Evolutionary conservation across 2,329 filamentous ascomycete species (phyloP), one percentile per base, ranked within the genome.

Genomic region (Neofusicoccum kwambonambiense): DNA sequence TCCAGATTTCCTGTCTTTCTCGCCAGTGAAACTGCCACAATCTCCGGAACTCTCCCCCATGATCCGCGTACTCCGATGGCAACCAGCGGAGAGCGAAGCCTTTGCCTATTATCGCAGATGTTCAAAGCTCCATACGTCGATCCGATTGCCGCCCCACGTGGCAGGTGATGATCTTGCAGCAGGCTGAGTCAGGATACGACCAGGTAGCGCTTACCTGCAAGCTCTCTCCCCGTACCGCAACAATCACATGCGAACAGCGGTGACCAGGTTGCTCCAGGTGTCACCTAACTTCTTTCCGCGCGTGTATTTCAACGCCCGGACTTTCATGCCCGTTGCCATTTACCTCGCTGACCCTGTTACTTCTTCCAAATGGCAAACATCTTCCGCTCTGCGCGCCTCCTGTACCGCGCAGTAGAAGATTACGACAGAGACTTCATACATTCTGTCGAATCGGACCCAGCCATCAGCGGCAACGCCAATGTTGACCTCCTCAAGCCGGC

Each of bases 361-460:
- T 31, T 31, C 27, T 31, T 31, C 22, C 7, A 17, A 34, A 57
- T 57, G 37, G 39, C 54, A 8, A 57, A 57, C 39, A 19, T 44
- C 11, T 61, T 61, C 57, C 42, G 45, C 12, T 61, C 57, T 1
- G 31, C 31, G 17, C 57, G 57, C 42, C 57, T 61, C 34, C 31
- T 61, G 49, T 61, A 61, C 31, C 57, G 57, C 8, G 27, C 57
- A 4, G 57, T 61, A 13, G 57, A 61, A 31, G 57, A 61, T 6
- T 6, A 37, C 8, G 57, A 61, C 34, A 31, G 17, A 8, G 57
- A 61, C n/a, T 50, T 49, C n/a, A 45, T 61, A 6, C 45, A 22
- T 13, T 50, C 57, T 13, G 42, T 61, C 22, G 42, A 61, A n/a
- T 50, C 42, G 9, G 57, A 61, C 13, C 42, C 57, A 37, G 15